phyloP scores from a whole-genome alignment of 192 early-diverging fungal species.

The Coemansia sp. region DNA sequence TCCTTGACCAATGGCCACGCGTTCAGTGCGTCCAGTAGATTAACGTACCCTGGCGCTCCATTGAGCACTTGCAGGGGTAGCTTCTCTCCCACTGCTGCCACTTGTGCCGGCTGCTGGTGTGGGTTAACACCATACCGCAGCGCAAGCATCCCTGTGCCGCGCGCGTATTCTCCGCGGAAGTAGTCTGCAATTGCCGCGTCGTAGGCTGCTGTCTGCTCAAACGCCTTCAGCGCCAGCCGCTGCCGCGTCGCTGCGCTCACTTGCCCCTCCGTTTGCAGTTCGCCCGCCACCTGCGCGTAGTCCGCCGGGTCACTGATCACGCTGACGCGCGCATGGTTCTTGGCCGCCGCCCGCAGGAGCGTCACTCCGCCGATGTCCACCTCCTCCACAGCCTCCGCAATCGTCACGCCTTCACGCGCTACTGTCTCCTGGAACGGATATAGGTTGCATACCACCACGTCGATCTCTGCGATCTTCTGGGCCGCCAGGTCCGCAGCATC shows the following conservation, averaged over 20 bases:
- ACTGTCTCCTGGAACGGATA: constrained; percentile 98
- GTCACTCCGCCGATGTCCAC: constrained; percentile 99
- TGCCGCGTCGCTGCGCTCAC: constrained; percentile 74
- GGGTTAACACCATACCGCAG: constrained; percentile 98
- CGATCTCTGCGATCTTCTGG: constrained; percentile 90
- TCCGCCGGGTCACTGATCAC: constrained; percentile 92
- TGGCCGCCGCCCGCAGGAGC: constrained; percentile 95
- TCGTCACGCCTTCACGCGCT: constrained; percentile 82
- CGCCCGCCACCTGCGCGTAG: constrained; percentile 75
- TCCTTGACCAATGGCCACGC: constrained; percentile 98
- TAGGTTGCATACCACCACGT: constrained; percentile 96
- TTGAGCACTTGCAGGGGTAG: constrained; percentile 89
- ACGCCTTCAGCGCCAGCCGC: constrained; percentile 89
- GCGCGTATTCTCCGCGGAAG: constrained; percentile 90
- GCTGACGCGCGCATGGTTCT: constrained; percentile 95
- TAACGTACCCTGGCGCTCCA: constrained; percentile 97
- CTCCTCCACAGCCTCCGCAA: constrained; percentile 95
- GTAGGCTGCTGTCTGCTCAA: constrained; percentile 94
- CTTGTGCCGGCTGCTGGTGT: constrained; percentile 97
- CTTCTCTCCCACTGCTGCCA: constrained; percentile 32
- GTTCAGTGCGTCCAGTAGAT: constrained; percentile 96
- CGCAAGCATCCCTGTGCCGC: constrained; percentile 69
- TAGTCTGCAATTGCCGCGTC: constrained; percentile 93
- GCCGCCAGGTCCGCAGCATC: constrained; percentile 86
- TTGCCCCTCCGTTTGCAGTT: constrained; percentile 64